Base-by-base conservation (phyloP, 345 rosid genomes). In the Abelmoschus esculentus region DNA sequence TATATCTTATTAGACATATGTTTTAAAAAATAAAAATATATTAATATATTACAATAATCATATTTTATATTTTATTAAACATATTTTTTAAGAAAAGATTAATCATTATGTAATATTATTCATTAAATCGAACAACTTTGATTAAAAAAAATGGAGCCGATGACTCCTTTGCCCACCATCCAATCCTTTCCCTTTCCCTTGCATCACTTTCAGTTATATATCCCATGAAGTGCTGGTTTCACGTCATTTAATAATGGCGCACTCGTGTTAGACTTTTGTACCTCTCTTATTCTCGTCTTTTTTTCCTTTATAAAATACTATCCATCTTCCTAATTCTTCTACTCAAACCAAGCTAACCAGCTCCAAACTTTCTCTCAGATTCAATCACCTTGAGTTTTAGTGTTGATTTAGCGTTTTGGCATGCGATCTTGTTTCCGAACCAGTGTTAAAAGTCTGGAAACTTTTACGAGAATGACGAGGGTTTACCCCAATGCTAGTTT, bases 401-500 rank as follows among this genome's bases (percentile, higher is more conserved):
- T 17, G 14, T 58, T 58, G 18, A 34, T 61, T 61, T 38, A 38
- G 42, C 9, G 10, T 38, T 44, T 22, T n/a, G 44, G 44, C 19
- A 42, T 42, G 53, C 67, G 1, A 36, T 60, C 44, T 15, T n/a
- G 2, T 54, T 54, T 18, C 58, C 13, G 19, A 54, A 9, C 7
- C 15, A 6, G 63, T 14, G 38, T 29, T 58, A 8, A 34, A 36
- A 52, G 32, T 61, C 80, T 75, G 75, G 77, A 42, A 42, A 42
- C 13, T 8, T 42, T 59, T 2, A 42, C 70, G 11, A 75, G 65
- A 54, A 93, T 95, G 99, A 78, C 87, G 28, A 95, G 82, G 78
- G 91, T 95, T 17, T 73, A 89, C 76, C 99, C 99, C 1, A 86
- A 85, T 77, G 73, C 72, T 7, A 61, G 73, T 4, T 54, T 80